Evolutionary conservation across 73 alveolate genomes (phyloP).

Genomic region (Paramecium bursaria): DNA sequence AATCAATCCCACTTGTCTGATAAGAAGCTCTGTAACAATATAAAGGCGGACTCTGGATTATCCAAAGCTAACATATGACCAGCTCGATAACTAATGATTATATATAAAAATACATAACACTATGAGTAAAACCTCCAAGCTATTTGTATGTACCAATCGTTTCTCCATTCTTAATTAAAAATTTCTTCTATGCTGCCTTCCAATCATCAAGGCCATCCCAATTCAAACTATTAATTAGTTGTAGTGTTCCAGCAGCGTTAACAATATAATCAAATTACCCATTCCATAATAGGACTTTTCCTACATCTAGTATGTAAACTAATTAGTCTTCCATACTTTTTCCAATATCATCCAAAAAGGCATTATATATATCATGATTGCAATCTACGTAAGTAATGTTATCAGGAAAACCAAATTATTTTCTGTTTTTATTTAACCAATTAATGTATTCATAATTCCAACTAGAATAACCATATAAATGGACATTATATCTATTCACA

Average conservation of each 20-base stretch:
- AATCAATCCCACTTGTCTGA: too few relatives aligned
- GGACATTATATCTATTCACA: neutral
- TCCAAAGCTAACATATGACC: constrained; percentile 40
- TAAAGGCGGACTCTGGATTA: constrained; percentile 6
- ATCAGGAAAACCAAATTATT: neutral
- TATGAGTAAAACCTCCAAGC: too few relatives aligned
- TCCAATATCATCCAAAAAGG: neutral
- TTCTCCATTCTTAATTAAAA: too few relatives aligned
- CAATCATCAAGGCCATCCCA: too few relatives aligned
- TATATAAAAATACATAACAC: too few relatives aligned
- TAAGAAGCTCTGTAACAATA: neutral
- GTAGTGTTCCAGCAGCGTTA: constrained; percentile 28
- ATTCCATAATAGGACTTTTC: neutral
- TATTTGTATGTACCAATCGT: too few relatives aligned
- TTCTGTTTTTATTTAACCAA: neutral
- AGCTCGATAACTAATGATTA: too few relatives aligned
- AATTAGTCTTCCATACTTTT: too few relatives aligned
- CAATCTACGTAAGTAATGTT: neutral
- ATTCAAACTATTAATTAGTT: too few relatives aligned
- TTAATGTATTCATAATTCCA: neutral
- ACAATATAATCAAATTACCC: constrained; percentile 24
- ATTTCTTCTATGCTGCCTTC: too few relatives aligned
- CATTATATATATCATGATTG: neutral
- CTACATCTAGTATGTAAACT: neutral
- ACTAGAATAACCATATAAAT: neutral